Conservation (phyloP, 495 filamentous ascomycete species). For the Annulohypoxylon stygium region DNA sequence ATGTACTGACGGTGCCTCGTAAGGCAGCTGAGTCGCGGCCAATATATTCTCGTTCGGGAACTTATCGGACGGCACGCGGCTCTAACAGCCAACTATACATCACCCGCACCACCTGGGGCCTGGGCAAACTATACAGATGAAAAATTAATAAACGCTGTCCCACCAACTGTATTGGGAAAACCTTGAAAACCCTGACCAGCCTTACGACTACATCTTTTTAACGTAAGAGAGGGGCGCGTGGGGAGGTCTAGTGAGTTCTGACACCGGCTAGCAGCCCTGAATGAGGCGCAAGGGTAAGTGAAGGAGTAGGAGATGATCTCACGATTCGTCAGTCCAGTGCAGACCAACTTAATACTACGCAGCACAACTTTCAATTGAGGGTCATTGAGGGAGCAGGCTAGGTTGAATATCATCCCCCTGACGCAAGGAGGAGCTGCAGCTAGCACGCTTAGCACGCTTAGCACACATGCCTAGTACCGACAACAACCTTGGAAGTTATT, state of each 20-base stretch:
- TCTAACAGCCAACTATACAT: conserved; percentile 8
- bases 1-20: conserved; percentile 3
- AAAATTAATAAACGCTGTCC: conserved; percentile 15
- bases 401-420: conserved; percentile 36
- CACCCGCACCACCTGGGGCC: too few species aligned
- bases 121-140: background rate
- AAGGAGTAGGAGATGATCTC: conserved; percentile 43
- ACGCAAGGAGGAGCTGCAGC: conserved; percentile 35
- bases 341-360: conserved; percentile 12
- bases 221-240: conserved; percentile 23
- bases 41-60: conserved; percentile 9
- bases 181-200: conserved; percentile 22
- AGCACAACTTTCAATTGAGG: conserved; percentile 6
- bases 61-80: conserved; percentile 18
- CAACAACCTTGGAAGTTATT: background rate
- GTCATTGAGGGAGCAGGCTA: conserved; percentile 15
- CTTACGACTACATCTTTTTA: conserved; percentile 25
- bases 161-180: conserved; percentile 34
- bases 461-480: background rate
- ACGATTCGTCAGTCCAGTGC: conserved; percentile 25
- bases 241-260: conserved; percentile 18
- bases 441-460: background rate
- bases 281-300: conserved; percentile 34
- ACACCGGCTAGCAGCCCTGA: conserved; percentile 17
- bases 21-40: conserved; percentile 4